Conservation (phyloP, 192 early-diverging fungal species). For the Haplosporangium gracile region DNA sequence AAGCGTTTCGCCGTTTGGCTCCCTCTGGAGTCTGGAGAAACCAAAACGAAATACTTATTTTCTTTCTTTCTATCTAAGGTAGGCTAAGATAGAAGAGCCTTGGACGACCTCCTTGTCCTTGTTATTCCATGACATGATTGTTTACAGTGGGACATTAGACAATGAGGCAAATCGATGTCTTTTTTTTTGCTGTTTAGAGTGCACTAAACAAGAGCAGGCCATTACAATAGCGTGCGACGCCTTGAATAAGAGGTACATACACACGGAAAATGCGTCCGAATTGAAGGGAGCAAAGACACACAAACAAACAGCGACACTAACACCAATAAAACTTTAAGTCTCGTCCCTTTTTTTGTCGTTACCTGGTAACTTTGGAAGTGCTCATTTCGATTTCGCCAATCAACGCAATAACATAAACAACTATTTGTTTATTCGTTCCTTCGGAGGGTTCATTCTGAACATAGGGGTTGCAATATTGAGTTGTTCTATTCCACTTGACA, state of each 20-base stretch:
- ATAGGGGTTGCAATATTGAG: too few relatives aligned
- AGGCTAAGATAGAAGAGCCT: too few relatives aligned
- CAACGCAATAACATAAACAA: too few relatives aligned
- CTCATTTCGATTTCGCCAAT: too few relatives aligned
- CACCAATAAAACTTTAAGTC: neutral
- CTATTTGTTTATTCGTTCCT: too few relatives aligned
- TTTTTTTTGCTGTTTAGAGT: too few relatives aligned
- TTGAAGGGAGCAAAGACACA: neutral
- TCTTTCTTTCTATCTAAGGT: too few relatives aligned
- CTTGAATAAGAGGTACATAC: neutral
- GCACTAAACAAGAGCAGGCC: too few relatives aligned
- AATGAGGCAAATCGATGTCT: too few relatives aligned
- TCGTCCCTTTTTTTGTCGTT: neutral
- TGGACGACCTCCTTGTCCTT: neutral
- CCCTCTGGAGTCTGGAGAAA: constrained; percentile 2
- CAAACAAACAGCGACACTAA: too few relatives aligned
- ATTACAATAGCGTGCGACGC: neutral
- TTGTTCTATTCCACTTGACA: neutral
- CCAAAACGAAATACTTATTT: neutral
- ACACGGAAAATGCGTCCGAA: neutral
- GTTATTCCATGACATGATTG: neutral
- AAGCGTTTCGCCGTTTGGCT: neutral
- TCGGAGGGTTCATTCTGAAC: neutral
- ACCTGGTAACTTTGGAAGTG: neutral
- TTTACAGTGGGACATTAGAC: neutral